Evolutionary conservation across 192 early-diverging fungal species (phyloP).

Genomic region (Podila verticillata): DNA sequence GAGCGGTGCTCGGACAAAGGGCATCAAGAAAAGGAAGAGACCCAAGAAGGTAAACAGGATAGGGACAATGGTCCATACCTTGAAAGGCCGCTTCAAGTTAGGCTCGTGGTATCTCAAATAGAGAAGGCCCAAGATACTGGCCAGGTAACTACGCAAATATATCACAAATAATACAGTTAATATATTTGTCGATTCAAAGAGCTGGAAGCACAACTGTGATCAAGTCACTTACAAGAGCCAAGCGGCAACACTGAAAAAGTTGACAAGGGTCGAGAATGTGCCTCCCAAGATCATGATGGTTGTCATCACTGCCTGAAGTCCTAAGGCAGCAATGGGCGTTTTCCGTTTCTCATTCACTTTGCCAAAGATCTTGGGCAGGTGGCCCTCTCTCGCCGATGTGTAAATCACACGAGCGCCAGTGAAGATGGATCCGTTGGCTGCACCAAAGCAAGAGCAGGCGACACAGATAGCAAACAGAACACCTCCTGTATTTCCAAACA

Average conservation of each 20-base stretch:
- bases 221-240: slow-evolving; percentile 68
- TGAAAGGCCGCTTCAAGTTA: slow-evolving; percentile 72
- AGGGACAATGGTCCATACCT: slow-evolving; percentile 75
- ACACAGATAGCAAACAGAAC: slow-evolving; percentile 78
- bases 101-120: slow-evolving; percentile 74
- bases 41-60: slow-evolving; percentile 69
- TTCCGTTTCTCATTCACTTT: slow-evolving; percentile 62
- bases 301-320: slow-evolving; percentile 68
- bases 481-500: slow-evolving; percentile 74
- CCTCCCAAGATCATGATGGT: slow-evolving; percentile 72
- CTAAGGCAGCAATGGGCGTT: slow-evolving; percentile 75
- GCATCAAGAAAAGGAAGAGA: slow-evolving; percentile 69
- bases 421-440: slow-evolving; percentile 83
- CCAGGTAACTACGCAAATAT: slow-evolving; percentile 64
- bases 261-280: slow-evolving; percentile 74
- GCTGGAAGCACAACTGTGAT: background rate
- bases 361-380: slow-evolving; percentile 76
- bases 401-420: slow-evolving; percentile 76
- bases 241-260: slow-evolving; percentile 78
- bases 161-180: background rate
- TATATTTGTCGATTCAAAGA: background rate
- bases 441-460: slow-evolving; percentile 76
- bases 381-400: slow-evolving; percentile 70
- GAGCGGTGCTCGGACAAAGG: slow-evolving; percentile 64
- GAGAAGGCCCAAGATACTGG: slow-evolving; percentile 71